Evolutionary conservation across 2,329 filamentous ascomycete species (phyloP), one percentile per base, ranked within the genome.

Genomic region (Ascocoryne sarcoides): DNA sequence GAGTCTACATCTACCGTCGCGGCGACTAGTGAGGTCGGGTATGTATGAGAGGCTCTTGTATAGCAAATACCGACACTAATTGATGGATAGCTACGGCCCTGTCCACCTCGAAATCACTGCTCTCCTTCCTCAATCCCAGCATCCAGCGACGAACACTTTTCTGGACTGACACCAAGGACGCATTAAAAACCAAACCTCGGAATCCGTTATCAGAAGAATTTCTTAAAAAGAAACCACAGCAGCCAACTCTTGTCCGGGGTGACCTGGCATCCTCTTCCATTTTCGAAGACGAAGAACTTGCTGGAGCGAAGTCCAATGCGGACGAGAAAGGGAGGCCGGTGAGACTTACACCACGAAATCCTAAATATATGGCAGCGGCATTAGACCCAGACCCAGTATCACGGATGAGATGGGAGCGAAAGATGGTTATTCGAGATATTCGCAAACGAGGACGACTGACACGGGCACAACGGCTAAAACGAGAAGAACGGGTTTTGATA

Each of bases 341-440:
- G 19, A 53, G 43, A 43, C n/a, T n/a, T n/a, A n/a, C n/a, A n/a
- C n/a, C n/a, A n/a, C 67, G 68, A 36, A 69, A 74, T 53, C 63
- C 58, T 26, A 55, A 69, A 28, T 71, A 71, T 51, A 74, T 84
- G 67, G 72, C 75, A 41, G 67, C 73, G 42, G 73, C 75, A 19
- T 65, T 86, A 34, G 83, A 95, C 60, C 92, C 92, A 4, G 75
- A 83, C 51, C 88, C 89, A 12, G 65, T 71, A 32, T 71, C 71
- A 42, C 76, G 88, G 43, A 68, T 79, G 39, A 73, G 80, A 43
- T 95, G 84, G 78, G 79, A 94, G 66, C 75, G 85, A 55, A 87
- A 82, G 63, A 87, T 89, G 72, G 76, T 94, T 30, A 82, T 90
- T 40, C 77, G 83, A 51, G 76, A 83, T 61, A 71, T 95, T 36